These are phyloP conservation scores for Kwoniella newhampshirensis DNA, from an alignment of 768 basidiomycete species.

Conservation along the genomic window DNA sequence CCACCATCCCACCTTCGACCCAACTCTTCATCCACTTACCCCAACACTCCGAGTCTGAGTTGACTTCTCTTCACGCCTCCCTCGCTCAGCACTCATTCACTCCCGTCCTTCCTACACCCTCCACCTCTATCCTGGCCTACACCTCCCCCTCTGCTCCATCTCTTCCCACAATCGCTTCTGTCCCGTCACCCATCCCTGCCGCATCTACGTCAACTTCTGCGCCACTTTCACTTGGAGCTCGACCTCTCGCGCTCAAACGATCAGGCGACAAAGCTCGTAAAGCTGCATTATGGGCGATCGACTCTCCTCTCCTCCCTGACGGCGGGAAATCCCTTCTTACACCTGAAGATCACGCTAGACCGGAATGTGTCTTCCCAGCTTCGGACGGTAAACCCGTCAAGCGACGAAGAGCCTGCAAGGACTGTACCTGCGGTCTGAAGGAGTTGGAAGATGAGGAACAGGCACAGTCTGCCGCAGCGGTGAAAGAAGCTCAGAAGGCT, in stretches of 20 bases:
- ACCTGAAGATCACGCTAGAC: constrained; percentile 74
- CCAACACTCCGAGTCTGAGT: constrained; percentile 11
- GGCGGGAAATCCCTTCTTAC: constrained; percentile 83
- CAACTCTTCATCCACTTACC: constrained; percentile 48
- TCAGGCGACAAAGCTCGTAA: constrained; percentile 67
- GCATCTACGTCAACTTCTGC: constrained; percentile 4
- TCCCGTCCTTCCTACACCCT: constrained; percentile 32
- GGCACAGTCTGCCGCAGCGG: constrained; percentile 44
- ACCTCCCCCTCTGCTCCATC: constrained; percentile 34
- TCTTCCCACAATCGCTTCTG: constrained; percentile 17
- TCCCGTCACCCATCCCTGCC: constrained; percentile 11
- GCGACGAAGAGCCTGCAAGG: constrained; percentile 74
- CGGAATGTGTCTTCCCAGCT: constrained; percentile 62
- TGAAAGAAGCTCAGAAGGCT: constrained; percentile 55
- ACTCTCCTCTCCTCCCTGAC: constrained; percentile 68
- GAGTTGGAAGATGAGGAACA: constrained; percentile 86
- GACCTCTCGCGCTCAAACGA: constrained; percentile 40
- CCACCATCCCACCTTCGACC: constrained; percentile 46
- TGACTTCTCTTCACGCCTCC: constrained; percentile 27
- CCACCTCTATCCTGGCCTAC: constrained; percentile 36
- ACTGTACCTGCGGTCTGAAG: constrained; percentile 91
- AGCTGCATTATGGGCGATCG: constrained; percentile 84
- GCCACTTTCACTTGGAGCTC: constrained; percentile 17
- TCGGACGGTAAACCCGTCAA: constrained; percentile 49
- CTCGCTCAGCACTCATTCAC: constrained; percentile 31